Conservation (phyloP, 2,329 filamentous ascomycete species). For the Graphilbum ipis-grandicollis region DNA sequence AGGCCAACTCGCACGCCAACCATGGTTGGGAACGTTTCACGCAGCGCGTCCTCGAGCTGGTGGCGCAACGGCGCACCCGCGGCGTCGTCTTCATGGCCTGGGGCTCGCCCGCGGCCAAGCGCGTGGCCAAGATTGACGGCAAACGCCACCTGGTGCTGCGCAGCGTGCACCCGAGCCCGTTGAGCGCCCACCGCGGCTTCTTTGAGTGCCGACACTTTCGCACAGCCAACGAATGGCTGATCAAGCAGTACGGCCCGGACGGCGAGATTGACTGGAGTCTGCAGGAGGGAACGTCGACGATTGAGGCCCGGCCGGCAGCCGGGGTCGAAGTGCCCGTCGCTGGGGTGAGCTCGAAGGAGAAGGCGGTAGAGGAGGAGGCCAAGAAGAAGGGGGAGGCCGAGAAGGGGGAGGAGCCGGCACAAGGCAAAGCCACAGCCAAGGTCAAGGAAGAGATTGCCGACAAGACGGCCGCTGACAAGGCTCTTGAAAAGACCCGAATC, state of each 20-base stretch:
- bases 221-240: conserved; percentile 72
- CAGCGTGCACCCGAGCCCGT: conserved; percentile 82
- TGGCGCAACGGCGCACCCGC: conserved; percentile 55
- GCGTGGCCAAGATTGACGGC: conserved; percentile 56
- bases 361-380: too few species aligned
- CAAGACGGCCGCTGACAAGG: too few species aligned
- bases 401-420: conserved; percentile 9
- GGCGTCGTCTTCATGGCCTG: conserved; percentile 94
- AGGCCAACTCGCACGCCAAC: conserved; percentile 71
- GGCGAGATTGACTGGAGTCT: conserved; percentile 75
- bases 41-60: conserved; percentile 75
- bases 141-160: conserved; percentile 67
- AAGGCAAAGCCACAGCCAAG: not conserved
- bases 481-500: too few species aligned
- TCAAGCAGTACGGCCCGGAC: conserved; percentile 58
- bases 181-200: conserved; percentile 70
- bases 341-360: too few species aligned
- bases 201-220: conserved; percentile 71
- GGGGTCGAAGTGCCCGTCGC: too few species aligned
- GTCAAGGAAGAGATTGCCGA: too few species aligned
- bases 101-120: conserved; percentile 70
- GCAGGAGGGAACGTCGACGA: conserved; percentile 15
- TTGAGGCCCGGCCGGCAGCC: too few species aligned
- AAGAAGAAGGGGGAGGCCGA: conserved; percentile 11
- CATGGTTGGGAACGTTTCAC: conserved; percentile 90